Percentiles rank a stretch among this genome's conserved stretches.
phyloP scores from a whole-genome alignment of 192 early-diverging fungal species.

The Chytriomyces sp. region DNA sequence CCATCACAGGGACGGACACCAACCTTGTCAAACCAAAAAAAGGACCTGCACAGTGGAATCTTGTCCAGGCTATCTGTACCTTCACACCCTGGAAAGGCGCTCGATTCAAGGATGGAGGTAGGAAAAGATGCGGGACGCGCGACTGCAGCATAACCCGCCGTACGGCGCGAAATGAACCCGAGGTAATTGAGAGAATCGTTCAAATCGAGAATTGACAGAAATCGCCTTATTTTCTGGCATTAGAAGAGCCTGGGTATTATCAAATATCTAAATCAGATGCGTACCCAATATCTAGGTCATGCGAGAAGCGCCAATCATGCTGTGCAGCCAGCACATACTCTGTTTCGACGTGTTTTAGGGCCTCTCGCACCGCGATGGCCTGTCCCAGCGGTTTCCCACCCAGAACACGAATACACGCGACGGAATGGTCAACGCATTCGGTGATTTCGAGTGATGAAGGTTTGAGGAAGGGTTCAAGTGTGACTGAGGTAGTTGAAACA shows the following conservation, averaged over 20 bases:
- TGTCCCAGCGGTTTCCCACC: slow-evolving; percentile 27
- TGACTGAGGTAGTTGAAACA: too few species aligned
- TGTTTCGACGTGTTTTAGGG: slow-evolving; percentile 33
- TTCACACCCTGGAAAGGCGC: background rate
- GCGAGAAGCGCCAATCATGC: slow-evolving; percentile 42
- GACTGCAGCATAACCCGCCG: slow-evolving; percentile 17
- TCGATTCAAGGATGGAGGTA: background rate
- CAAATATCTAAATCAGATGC: background rate
- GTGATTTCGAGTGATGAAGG: background rate
- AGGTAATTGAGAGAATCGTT: background rate
- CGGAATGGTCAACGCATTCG: background rate
- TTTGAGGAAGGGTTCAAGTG: background rate
- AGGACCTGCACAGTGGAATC: slow-evolving; percentile 36
- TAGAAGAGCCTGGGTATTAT: slow-evolving; percentile 2
- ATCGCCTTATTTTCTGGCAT: slow-evolving; percentile 19
- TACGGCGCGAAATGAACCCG: slow-evolving; percentile 22
- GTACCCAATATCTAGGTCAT: background rate
- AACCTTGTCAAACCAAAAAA: slow-evolving; percentile 46
- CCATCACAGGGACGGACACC: background rate
- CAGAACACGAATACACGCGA: background rate
- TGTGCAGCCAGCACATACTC: slow-evolving; percentile 35
- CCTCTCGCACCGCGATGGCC: slow-evolving; percentile 38
- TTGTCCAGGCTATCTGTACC: background rate
- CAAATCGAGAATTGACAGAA: background rate
- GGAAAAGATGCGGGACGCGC: slow-evolving; percentile 3